These are phyloP conservation scores for Saccharomycopsis fodiens DNA, from an alignment of 805 yeast species.

Conservation along the genomic window DNA sequence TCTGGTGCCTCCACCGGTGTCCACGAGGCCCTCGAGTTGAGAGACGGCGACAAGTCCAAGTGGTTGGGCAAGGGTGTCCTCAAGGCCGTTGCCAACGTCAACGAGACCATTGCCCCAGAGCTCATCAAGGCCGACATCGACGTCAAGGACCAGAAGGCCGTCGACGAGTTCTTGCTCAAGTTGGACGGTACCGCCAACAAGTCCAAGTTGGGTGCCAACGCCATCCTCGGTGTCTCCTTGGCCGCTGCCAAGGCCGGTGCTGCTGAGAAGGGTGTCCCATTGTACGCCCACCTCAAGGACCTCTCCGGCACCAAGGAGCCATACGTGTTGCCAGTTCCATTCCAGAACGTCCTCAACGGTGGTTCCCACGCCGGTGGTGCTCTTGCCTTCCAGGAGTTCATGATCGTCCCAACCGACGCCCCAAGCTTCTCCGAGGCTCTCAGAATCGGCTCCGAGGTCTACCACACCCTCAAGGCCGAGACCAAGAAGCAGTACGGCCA, in stretches of 20 bases:
- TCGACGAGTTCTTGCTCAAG: conserved; percentile 76
- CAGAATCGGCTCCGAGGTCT: conserved; percentile 96
- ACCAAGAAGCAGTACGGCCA: conserved; percentile 95
- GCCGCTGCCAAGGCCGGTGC: conserved; percentile 98
- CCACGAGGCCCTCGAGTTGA: conserved; percentile 97
- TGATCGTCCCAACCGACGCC: conserved; percentile 96
- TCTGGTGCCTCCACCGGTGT: conserved; percentile 99
- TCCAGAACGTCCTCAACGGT: conserved; percentile 98
- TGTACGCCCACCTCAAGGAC: conserved; percentile 85
- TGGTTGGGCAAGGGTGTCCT: conserved; percentile 99
- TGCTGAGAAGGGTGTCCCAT: conserved; percentile 88
- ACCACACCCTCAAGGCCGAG: conserved; percentile 90
- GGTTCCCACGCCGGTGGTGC: conserved; percentile 99
- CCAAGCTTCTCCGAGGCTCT: conserved; percentile 88
- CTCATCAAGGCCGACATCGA: conserved; percentile 72
- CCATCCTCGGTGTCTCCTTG: conserved; percentile 95
- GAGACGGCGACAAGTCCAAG: conserved; percentile 95
- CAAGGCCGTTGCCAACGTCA: conserved; percentile 95
- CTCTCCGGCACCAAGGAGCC: conserved; percentile 61
- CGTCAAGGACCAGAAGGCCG: conserved; percentile 76
- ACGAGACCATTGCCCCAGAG: conserved; percentile 92
- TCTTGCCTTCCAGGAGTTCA: conserved; percentile 98
- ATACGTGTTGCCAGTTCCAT: conserved; percentile 96
- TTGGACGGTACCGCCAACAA: conserved; percentile 98
- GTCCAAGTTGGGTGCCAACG: conserved; percentile 97